Evolutionary conservation across 2,329 filamentous ascomycete species (phyloP), one percentile per base, ranked within the genome.

Genomic region (Fusarium multiceps): DNA sequence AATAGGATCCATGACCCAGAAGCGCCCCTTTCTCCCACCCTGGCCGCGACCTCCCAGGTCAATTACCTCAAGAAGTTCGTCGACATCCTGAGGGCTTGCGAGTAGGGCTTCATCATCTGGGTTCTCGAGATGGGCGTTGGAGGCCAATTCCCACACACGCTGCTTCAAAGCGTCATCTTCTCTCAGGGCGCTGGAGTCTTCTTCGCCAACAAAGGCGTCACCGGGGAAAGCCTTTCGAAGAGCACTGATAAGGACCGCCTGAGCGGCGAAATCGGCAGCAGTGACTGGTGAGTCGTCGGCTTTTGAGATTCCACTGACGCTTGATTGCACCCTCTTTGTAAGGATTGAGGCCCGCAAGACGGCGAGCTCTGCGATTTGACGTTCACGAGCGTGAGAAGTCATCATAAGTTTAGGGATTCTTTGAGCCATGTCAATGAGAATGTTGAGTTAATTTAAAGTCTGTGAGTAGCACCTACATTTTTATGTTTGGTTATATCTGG

Each of bases 1-100:
- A 10, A 91, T 86, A 1, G 89, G 89, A 72, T 91, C 89, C 75
- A 91, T 84, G 30, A 88, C 84, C 89, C 89, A 91, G 54, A 87
- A 83, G 2, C 84, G 79, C 1, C 82, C 79, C 4, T 77, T 59
- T 12, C 54, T 58, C 3, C 83, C 64, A 69, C 80, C 65, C 12
- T 76, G 68, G 2, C 83, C 83, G 4, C 79, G 74, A 1, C 82
- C 85, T 3, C 89, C 89, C 14, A 85, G 78, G 74, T 90, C 88
- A 72, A 91, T 89, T n/a, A 86, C 72, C n/a, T 85, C 78, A 14
- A 90, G 82, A 83, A 90, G 87, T 59, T 89, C 85, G 7, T 87
- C 83, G 55, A 80, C 81, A 25, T 82, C 82, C 4, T 69, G 51
- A 0, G 86, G 86, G 6, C 74, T 78, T 16, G 79, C 76, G 16